phyloP scores from a whole-genome alignment of 2,329 filamentous ascomycete genomes.

The Aspergillus brasiliensis region DNA sequence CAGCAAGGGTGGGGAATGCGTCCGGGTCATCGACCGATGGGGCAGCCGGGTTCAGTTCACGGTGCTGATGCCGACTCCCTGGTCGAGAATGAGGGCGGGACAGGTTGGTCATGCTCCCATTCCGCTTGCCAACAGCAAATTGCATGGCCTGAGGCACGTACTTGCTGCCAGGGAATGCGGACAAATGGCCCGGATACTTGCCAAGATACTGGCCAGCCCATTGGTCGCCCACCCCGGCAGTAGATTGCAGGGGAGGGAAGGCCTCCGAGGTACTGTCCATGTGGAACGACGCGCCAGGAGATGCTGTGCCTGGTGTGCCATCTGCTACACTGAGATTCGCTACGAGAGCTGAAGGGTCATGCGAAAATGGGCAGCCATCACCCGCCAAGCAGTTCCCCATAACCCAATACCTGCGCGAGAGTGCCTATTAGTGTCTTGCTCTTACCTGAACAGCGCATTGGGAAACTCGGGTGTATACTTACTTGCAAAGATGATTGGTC shows the following conservation, averaged over 20 bases:
- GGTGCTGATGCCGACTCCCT: slow-evolving; percentile 75
- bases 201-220: slow-evolving; percentile 53
- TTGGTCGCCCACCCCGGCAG: slow-evolving; percentile 61
- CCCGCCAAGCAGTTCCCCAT: slow-evolving; percentile 94
- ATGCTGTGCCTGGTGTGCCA: slow-evolving; percentile 43
- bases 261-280: slow-evolving; percentile 76
- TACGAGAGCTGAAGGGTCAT: slow-evolving; percentile 86
- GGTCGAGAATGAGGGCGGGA: slow-evolving; percentile 79
- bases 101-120: slow-evolving; percentile 54
- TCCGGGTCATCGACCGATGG: slow-evolving; percentile 90
- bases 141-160: slow-evolving; percentile 31
- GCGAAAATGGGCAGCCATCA: slow-evolving; percentile 93
- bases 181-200: slow-evolving; percentile 49
- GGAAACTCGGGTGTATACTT: slow-evolving; percentile 49
- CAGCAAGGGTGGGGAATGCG: slow-evolving; percentile 87
- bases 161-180: slow-evolving; percentile 50
- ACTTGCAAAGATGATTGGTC: slow-evolving; percentile 97
- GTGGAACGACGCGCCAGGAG: slow-evolving; percentile 66
- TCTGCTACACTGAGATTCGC: slow-evolving; percentile 76
- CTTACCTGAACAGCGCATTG: background rate
- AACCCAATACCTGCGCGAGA: slow-evolving; percentile 76
- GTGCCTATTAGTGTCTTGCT: background rate
- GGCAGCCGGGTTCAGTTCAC: slow-evolving; percentile 64
- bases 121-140: slow-evolving; percentile 36
- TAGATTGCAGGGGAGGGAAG: slow-evolving; percentile 74